Base-by-base conservation (phyloP, 805 yeast species). In the Myxozyma monticola region DNA sequence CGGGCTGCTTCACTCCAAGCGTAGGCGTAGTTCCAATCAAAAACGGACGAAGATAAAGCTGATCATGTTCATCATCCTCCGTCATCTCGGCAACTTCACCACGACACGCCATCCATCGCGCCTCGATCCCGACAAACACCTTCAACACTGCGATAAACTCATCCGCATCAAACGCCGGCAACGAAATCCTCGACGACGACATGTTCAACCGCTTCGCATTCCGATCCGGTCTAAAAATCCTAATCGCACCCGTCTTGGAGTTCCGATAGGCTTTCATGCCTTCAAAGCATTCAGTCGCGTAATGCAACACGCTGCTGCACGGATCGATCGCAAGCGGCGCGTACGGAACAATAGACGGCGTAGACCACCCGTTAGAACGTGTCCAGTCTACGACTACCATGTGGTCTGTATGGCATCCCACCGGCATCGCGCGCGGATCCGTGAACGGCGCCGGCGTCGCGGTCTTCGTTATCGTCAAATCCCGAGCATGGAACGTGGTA, bases 271-370 rank as follows among this genome's bases (percentile, higher is more conserved):
- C 97, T 75, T 91, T 91, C 74, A 90, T 76, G 60, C 98, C 98
- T 74, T 91, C 98, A 60, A 91, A 91, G 51, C 90, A 78, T 71
- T 88, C 96, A 65, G 91, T 91, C 3, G 95, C 91, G 65, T 91
- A 91, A 74, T 91, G 98, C 72, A 91, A 80, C 25, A 89, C 97
- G 66, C 85, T 18, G 95, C 81, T 25, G 15, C 96, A 81, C 22
- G 98, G 98, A 65, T 89, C 96, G 49, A 91, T 68, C 12, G 74
- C 61, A 44, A 91, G 71, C 37, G 80, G 80, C 39, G 83, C 90
- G 66, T 87, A 88, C 25, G 97, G 96, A 57, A 79, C 79, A 68
- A 91, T 89, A 65, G 78, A 79, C 39, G 98, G 98, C 15, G 79
- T 70, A 10, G 74, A 84, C 98, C 98, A 91, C 45, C 98, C 97